Evolutionary conservation across 768 basidiomycete species (phyloP).

Genomic region (Rubroboletus satanas): DNA sequence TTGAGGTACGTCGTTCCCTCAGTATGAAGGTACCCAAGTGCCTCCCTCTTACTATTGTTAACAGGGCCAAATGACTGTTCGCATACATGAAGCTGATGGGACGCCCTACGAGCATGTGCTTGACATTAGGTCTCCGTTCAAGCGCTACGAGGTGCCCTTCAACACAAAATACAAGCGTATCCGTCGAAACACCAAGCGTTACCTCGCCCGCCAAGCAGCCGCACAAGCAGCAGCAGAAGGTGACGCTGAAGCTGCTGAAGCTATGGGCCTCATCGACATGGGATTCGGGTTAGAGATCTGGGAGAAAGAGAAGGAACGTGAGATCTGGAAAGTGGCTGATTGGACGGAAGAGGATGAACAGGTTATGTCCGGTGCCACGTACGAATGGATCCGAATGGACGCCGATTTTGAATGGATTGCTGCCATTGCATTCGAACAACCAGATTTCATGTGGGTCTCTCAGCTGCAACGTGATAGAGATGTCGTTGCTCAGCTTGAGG

Average conservation of each 20-base stretch:
- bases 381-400: constrained; percentile 99
- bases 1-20: constrained; percentile 58
- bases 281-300: constrained; percentile 91
- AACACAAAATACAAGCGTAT: constrained; percentile 98
- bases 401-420: constrained; percentile 99
- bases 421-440: constrained; percentile 87
- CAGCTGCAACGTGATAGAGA: constrained; percentile 94
- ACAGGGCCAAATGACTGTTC: constrained; percentile 96
- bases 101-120: constrained; percentile 98
- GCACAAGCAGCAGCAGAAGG: constrained; percentile 92
- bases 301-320: constrained; percentile 92
- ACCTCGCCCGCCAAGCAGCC: constrained; percentile 86
- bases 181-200: constrained; percentile 94
- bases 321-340: constrained; percentile 95
- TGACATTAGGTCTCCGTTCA: constrained; percentile 81
- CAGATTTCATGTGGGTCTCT: constrained; percentile 98
- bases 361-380: constrained; percentile 90
- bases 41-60: constrained; percentile 4
- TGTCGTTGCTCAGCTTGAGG: constrained; percentile 96
- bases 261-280: constrained; percentile 92
- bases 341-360: constrained; percentile 98
- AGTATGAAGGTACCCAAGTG: not conserved
- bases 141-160: constrained; percentile 97
- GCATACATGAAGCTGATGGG: constrained; percentile 98
- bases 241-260: constrained; percentile 87